phyloP scores from a whole-genome alignment of 129 eudicot species.

The Lactuca sativa region DNA sequence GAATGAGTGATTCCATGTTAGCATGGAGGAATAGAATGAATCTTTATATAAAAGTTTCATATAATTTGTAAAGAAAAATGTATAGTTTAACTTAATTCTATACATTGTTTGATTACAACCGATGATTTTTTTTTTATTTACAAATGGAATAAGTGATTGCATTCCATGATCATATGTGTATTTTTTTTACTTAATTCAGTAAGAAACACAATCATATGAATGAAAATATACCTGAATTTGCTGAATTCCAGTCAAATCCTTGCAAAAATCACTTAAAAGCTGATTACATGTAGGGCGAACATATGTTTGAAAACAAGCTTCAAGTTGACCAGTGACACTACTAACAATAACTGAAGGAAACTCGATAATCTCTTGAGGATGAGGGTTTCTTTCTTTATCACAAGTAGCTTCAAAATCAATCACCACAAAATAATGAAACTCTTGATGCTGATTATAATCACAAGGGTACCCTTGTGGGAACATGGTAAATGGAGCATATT shows the following conservation, averaged over 20 bases:
- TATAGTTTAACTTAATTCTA: no score
- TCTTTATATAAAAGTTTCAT: no score
- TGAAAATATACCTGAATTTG: slow-evolving; percentile 72
- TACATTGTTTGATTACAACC: no score
- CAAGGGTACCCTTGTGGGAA: slow-evolving; percentile 49
- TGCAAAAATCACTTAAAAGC: slow-evolving; percentile 82
- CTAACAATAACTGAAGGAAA: slow-evolving; percentile 94
- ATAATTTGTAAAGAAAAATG: no score
- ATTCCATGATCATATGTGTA: no score
- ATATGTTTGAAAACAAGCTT: slow-evolving; percentile 89
- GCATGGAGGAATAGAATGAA: no score
- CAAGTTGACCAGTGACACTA: slow-evolving; percentile 82
- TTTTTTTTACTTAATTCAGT: no score
- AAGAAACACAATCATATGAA: neutral
- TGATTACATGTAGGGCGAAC: slow-evolving; percentile 93
- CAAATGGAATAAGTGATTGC: no score
- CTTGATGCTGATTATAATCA: slow-evolving; percentile 56
- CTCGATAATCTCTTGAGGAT: slow-evolving; percentile 96
- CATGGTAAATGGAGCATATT: slow-evolving; percentile 49
- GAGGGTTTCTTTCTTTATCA: slow-evolving; percentile 78
- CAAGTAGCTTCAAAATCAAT: slow-evolving; percentile 98
- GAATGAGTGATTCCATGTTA: no score
- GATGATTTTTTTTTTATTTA: no score
- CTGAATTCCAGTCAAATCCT: slow-evolving; percentile 93
- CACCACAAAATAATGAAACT: slow-evolving; percentile 91